Evolutionary conservation across 75 land plant species (phyloP), one percentile per base, ranked within the genome.

Genomic region (Cryptomeria japonica): DNA sequence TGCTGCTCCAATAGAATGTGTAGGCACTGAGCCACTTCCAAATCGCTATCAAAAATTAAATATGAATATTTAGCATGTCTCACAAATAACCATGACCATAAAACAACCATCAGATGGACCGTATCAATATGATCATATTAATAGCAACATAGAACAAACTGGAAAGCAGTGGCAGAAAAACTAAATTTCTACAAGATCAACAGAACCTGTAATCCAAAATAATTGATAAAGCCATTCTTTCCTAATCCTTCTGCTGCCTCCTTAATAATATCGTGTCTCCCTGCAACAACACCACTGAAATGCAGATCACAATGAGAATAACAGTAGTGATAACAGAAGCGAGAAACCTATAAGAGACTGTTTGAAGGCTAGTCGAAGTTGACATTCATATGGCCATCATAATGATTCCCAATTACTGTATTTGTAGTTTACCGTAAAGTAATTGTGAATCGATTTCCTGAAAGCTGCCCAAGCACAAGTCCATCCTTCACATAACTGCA

Each of bases 161-260:
- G 2, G 14, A 68, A 31, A 72, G 68, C 36, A 22, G 41, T 22
- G 25, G 31, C 79, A 15, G 39, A 36, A 55, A 85, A 85, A 85
- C 37, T 42, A 25, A 11, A 39, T 86, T 58, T 31, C 41, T 11
- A 13, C 22, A 46, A 87, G 36, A 16, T 80, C 47, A 31, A 51
- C 76, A 49, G 38, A 88, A 98, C 99, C 92, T 98, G 99, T 77
- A 98, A 88, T 58, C 99, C 99, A 91, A 93, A 98, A 91, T 98
- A 98, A 82, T 98, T 98, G 88, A 98, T 95, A 70, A 98, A 98
- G 36, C 99, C 99, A 92, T 88, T 91, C 86, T 88, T 93, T 76
- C 93, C 95, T 22, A 98, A 90, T 19, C 91, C 93, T 84, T 90
- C 87, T 13, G 95, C 96, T 90, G 97, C 93, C 80, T 87, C 91